Base-by-base conservation (phyloP, 352 stramenopile genomes). In the Aphanomyces stellatus region DNA sequence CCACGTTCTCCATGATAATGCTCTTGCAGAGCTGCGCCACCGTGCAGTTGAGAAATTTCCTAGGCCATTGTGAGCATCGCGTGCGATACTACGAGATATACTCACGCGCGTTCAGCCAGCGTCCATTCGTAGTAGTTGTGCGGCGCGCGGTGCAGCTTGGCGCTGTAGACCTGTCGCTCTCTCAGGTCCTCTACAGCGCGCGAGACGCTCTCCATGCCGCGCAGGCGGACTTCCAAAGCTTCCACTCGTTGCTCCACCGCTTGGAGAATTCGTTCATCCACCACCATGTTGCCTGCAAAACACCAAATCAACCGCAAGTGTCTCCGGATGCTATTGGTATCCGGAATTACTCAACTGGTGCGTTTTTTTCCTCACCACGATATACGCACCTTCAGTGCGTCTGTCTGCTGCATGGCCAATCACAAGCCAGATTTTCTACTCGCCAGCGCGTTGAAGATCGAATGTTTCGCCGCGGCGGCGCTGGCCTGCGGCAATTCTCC, bases 1-100 rank as follows among this genome's bases (percentile, higher is more conserved):
- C 76, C 53, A 83, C 87, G 73, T 96, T 96, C 67, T 96, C 84
- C 31, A 96, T 83, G 61, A 96, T 82, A 64, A 96, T 96, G 65
- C 82, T 94, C 74, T 96, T 96, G 74, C 87, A 96, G 31, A 96
- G 71, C 56, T 96, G 87, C 41, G 77, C 72, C 27, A 82, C 72
- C 13, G 70, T 64, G 65, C 83, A 91, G 15, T 80, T 67, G 24
- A 96, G 71, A 43, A 92, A 78, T 40, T 72, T 65, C n/a, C 83
- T 91, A 56, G 51, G 11, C n/a, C n/a, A n/a, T n/a, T n/a, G n/a
- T n/a, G n/a, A n/a, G n/a, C n/a, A n/a, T n/a, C n/a, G 30, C 27
- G 1, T 13, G 15, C 41, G 34, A 41, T 8, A 43, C 30, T 27
- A 31, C 19, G 31, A 71, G 10, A 51, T 42, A 19, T 34, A 28